phyloP scores from a whole-genome alignment of 2,329 filamentous ascomycete species.

The Cladosporium halotolerans region DNA sequence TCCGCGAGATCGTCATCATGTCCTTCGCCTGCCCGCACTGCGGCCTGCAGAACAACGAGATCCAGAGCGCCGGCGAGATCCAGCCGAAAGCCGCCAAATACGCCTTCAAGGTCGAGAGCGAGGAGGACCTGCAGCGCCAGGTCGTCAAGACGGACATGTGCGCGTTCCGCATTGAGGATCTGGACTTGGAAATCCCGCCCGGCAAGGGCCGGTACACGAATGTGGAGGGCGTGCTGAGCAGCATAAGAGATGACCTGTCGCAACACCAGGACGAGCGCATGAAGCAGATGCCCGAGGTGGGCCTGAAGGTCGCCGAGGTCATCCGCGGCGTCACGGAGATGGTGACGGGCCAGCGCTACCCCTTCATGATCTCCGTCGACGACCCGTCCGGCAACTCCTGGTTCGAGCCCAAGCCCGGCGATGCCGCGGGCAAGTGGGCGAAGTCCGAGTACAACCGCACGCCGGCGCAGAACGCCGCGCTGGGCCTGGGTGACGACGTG shows the following conservation, averaged over 20 bases:
- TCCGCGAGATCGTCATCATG: constrained; percentile 95
- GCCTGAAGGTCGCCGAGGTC: constrained; percentile 69
- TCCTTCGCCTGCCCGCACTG: constrained; percentile 92
- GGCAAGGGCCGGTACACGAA: constrained; percentile 90
- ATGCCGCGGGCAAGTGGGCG: constrained; percentile 80
- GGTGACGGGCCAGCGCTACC: constrained; percentile 69
- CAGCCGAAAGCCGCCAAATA: constrained; percentile 84
- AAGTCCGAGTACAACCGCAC: constrained; percentile 79
- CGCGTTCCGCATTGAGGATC: constrained; percentile 77
- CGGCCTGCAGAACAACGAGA: constrained; percentile 82
- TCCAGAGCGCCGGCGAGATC: constrained; percentile 86
- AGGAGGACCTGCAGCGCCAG: constrained; percentile 73
- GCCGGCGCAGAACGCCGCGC: constrained; percentile 74
- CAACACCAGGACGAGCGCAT: constrained; percentile 78
- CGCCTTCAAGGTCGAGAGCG: constrained; percentile 67
- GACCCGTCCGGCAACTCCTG: constrained; percentile 95
- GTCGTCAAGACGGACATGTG: constrained; percentile 90
- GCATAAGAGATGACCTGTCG: constrained; percentile 73
- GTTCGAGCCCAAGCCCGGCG: constrained; percentile 74
- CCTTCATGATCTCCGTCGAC: constrained; percentile 82
- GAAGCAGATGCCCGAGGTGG: constrained; percentile 68
- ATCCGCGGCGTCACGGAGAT: constrained; percentile 70
- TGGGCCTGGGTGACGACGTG: constrained; percentile 62
- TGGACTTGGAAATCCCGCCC: constrained; percentile 88
- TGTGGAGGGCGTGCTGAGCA: constrained; percentile 77